Percentiles rank a stretch among this genome's conserved stretches.
phyloP scores from a whole-genome alignment of 768 basidiomycete genomes.

The Rhizopogon vulgaris region DNA sequence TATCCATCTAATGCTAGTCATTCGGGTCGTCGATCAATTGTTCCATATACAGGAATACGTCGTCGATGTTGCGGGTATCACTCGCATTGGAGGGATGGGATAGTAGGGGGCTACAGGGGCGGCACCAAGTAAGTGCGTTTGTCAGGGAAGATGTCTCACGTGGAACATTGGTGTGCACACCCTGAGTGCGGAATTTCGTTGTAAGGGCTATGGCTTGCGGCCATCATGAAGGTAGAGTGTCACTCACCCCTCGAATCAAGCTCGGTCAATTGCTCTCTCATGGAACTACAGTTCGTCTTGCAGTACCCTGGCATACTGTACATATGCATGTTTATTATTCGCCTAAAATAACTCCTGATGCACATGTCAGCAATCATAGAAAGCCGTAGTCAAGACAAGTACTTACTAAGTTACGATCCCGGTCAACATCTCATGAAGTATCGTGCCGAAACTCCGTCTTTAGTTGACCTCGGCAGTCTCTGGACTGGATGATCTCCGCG shows the following conservation, averaged over 20 bases:
- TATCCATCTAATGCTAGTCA: conserved; percentile 56
- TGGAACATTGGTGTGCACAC: conserved; percentile 55
- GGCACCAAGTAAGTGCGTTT: conserved; percentile 8
- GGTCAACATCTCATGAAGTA: conserved; percentile 96
- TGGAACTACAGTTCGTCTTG: conserved; percentile 89
- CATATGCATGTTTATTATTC: conserved; percentile 84
- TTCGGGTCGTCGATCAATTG: conserved; percentile 79
- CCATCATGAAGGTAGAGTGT: not conserved
- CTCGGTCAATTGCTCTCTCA: conserved; percentile 86
- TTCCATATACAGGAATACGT: conserved; percentile 93
- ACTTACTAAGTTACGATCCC: conserved; percentile 58
- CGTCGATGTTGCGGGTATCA: conserved; percentile 97
- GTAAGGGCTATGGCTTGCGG: conserved; percentile 57
- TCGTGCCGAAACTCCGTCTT: conserved; percentile 98
- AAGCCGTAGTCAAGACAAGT: conserved; percentile 25
- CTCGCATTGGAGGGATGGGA: conserved; percentile 88
- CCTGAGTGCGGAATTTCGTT: conserved; percentile 85
- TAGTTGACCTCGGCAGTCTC: conserved; percentile 89
- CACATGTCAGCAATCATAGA: conserved; percentile 11
- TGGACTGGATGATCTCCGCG: conserved; percentile 77
- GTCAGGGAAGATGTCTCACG: conserved; percentile 44
- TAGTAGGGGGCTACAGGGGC: conserved; percentile 68
- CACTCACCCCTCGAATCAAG: conserved; percentile 85
- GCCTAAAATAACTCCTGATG: conserved; percentile 86
- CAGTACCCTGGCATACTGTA: conserved; percentile 76